These are phyloP conservation scores for Blastomyces parvus DNA, from an alignment of 2,329 filamentous ascomycete species.

Conservation along the genomic window DNA sequence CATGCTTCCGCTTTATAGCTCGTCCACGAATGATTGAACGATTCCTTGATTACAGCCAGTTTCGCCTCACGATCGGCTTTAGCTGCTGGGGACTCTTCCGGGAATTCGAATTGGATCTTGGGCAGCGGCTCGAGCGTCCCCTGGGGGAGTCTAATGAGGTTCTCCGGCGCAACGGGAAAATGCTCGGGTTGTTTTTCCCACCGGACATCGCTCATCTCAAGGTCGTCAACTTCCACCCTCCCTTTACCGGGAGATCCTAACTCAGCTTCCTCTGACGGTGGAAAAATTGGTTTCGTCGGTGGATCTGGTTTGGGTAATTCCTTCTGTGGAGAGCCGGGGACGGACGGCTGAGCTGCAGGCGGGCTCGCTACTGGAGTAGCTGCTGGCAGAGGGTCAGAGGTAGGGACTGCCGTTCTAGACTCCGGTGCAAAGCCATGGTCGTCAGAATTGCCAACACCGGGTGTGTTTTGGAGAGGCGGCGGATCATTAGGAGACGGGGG, in stretches of 20 bases:
- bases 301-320: constrained; percentile 1
- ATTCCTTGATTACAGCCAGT: constrained; percentile 41
- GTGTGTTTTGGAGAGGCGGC: not conserved
- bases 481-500: not conserved
- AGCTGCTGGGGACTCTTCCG: constrained; percentile 19
- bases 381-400: not conserved
- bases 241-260: constrained; percentile 28
- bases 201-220: constrained; percentile 40
- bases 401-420: not conserved
- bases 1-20: constrained; percentile 55
- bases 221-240: constrained; percentile 24
- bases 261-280: constrained; percentile 15
- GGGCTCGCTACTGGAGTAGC: not conserved
- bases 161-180: constrained; percentile 63
- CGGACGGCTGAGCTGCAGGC: not conserved
- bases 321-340: not conserved
- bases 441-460: not conserved
- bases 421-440: constrained; percentile 11
- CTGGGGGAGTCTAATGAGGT: constrained; percentile 57
- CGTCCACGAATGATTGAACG: constrained; percentile 48
- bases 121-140: constrained; percentile 21
- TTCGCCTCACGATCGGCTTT: constrained; percentile 33
- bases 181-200: constrained; percentile 68
- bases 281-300: not conserved
- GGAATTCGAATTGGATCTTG: constrained; percentile 24